A percentile compares a stretch with the other conserved stretches of the same genome.
Conservation (phyloP, 2,329 filamentous ascomycete genomes). For the Colletotrichum sp. region DNA sequence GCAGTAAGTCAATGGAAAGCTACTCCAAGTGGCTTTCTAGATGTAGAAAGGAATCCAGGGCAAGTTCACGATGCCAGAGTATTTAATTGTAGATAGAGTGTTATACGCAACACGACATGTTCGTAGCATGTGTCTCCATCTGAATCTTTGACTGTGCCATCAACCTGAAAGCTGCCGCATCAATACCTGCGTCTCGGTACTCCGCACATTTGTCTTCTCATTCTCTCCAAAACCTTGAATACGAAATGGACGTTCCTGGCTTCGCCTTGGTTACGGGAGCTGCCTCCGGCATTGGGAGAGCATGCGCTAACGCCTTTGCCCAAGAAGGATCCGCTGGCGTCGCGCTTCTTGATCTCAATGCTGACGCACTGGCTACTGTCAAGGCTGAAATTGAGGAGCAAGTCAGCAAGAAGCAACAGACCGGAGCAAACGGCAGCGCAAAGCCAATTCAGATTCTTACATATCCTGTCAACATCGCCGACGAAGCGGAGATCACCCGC, state of each 20-base stretch:
- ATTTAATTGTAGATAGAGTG: neutral
- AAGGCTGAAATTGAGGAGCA: conserved; percentile 25
- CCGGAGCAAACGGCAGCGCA: neutral
- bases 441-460: neutral
- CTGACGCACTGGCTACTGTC: neutral
- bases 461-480: conserved; percentile 6
- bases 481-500: conserved; percentile 32
- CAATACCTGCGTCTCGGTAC: neutral
- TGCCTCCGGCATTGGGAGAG: conserved; percentile 34
- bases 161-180: neutral
- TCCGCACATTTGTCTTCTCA: neutral
- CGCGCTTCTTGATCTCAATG: conserved; percentile 30
- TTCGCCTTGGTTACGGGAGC: conserved; percentile 34
- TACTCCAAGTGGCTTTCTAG: neutral
- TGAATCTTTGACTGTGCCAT: neutral
- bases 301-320: conserved; percentile 32
- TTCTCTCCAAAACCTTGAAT: neutral
- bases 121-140: neutral
- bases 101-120: neutral
- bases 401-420: neutral
- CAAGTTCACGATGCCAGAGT: neutral
- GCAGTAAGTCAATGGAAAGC: neutral
- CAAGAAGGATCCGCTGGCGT: conserved; percentile 31
- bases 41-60: neutral
- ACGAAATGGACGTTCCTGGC: conserved; percentile 32